Conservation (phyloP, 192 early-diverging fungal species). For the Coemansia sp. region DNA sequence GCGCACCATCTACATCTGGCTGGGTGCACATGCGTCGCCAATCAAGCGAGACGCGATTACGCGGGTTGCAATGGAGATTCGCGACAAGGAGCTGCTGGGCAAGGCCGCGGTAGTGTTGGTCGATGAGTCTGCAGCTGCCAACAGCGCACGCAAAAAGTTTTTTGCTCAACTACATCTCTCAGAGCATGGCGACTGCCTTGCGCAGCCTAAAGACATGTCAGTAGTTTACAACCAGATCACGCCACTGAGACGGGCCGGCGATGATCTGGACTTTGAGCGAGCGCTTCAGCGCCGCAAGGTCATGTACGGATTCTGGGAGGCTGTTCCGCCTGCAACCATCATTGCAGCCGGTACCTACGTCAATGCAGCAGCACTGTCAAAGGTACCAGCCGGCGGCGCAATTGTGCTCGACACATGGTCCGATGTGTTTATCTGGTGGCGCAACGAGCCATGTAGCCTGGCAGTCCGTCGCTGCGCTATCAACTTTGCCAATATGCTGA, state of each 20-base stretch:
- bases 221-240: constrained; percentile 31
- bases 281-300: constrained; percentile 50
- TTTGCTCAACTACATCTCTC: constrained; percentile 36
- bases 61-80: constrained; percentile 45
- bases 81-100: constrained; percentile 44
- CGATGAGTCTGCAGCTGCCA: constrained; percentile 35
- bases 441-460: constrained; percentile 41
- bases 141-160: constrained; percentile 42
- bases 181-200: constrained; percentile 15
- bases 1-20: constrained; percentile 44
- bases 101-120: constrained; percentile 31
- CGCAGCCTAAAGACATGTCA: constrained; percentile 25
- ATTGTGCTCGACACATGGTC: constrained; percentile 51
- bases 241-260: constrained; percentile 29
- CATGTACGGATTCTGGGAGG: constrained; percentile 51
- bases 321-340: constrained; percentile 47
- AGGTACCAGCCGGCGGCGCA: constrained; percentile 44
- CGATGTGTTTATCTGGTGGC: constrained; percentile 55
- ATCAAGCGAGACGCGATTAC: constrained; percentile 51
- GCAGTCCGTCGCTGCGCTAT: constrained; percentile 47
- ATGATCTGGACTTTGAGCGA: constrained; percentile 48
- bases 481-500: constrained; percentile 44
- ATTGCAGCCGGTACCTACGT: constrained; percentile 39
- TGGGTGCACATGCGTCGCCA: constrained; percentile 42
- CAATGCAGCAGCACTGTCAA: constrained; percentile 43